These are phyloP conservation scores for Avicennia marina DNA, from an alignment of 257 asterid species.

Conservation along the genomic window DNA sequence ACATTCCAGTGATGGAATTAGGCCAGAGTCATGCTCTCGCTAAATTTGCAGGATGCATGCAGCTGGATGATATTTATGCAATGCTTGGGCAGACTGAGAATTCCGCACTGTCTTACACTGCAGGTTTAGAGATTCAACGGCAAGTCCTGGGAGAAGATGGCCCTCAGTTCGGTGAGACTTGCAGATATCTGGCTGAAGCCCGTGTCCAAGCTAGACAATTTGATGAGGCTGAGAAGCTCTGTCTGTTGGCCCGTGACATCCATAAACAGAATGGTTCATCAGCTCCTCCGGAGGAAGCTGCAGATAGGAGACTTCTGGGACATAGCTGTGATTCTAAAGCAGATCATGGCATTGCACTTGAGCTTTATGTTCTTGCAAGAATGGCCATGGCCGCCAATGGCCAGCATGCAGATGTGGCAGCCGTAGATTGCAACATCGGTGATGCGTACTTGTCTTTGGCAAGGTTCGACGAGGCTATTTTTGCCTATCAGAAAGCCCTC, in stretches of 20 bases:
- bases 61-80: conserved; percentile 87
- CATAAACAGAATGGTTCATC: conserved; percentile 44
- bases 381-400: conserved; percentile 91
- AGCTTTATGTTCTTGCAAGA: conserved; percentile 89
- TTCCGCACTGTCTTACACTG: conserved; percentile 61
- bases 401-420: conserved; percentile 80
- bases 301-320: conserved; percentile 86
- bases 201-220: conserved; percentile 87
- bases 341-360: conserved; percentile 73
- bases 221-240: conserved; percentile 81
- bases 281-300: conserved; percentile 71
- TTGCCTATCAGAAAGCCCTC: conserved; percentile 82
- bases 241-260: conserved; percentile 64
- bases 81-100: conserved; percentile 81
- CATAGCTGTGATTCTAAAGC: conserved; percentile 79
- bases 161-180: conserved; percentile 73
- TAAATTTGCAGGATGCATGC: conserved; percentile 95
- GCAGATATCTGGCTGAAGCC: conserved; percentile 93
- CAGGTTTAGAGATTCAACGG: conserved; percentile 83
- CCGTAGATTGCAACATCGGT: conserved; percentile 84
- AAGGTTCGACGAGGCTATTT: conserved; percentile 83
- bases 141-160: conserved; percentile 79
- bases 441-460: conserved; percentile 72
- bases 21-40: conserved; percentile 90
- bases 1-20: conserved; percentile 64